A percentile compares a stretch with the other conserved stretches of the same genome.
Conservation (phyloP, 148 eudicot genomes). For the Polygonum aviculare region DNA sequence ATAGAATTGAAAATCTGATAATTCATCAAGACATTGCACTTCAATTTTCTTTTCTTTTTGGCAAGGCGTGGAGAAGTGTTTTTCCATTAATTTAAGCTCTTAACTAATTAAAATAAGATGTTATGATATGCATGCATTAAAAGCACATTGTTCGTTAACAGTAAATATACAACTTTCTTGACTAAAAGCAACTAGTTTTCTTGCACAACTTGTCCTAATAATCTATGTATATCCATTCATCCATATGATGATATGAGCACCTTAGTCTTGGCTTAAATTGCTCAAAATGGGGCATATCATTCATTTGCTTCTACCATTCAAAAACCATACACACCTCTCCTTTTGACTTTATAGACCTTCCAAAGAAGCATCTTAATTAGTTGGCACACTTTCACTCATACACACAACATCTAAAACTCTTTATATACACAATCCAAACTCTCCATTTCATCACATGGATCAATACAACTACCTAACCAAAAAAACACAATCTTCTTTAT, state of each 20-base stretch:
- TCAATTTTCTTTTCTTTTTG: no score
- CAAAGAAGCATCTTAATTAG: constrained; percentile 4
- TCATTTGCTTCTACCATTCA: background rate
- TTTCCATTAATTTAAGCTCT: no score
- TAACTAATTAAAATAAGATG: no score
- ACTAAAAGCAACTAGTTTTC: background rate
- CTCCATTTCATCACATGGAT: background rate
- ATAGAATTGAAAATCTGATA: no score
- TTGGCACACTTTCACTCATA: background rate
- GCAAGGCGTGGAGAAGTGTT: background rate
- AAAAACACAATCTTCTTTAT: background rate
- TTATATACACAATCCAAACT: background rate
- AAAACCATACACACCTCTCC: background rate
- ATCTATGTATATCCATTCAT: background rate
- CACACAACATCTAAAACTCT: constrained; percentile 1
- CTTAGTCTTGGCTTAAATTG: background rate
- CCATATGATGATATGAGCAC: no score
- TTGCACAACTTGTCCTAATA: constrained; percentile 2
- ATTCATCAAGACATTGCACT: no score
- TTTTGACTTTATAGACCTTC: background rate
- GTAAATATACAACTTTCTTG: background rate
- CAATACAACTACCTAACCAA: background rate
- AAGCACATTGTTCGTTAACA: background rate
- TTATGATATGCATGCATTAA: no score
- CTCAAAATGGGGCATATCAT: background rate